Conservation (phyloP, 1,284 basidiomycete genomes). For the Sporisorium graminicola region DNA sequence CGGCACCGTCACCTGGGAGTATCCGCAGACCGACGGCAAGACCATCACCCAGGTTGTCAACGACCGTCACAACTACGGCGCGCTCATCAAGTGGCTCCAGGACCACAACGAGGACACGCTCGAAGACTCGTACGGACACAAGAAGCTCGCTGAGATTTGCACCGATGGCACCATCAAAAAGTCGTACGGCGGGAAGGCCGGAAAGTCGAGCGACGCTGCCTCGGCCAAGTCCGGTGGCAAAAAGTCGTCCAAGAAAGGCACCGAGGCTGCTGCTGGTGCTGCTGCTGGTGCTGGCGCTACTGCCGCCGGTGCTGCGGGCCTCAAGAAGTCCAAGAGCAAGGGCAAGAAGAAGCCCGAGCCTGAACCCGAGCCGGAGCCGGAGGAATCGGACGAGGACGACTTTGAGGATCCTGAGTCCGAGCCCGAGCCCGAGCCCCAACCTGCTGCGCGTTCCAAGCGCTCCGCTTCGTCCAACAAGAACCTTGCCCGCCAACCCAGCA, state of each 20-base stretch:
- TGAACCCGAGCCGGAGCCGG: conserved; percentile 40
- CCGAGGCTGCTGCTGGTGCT: conserved; percentile 31
- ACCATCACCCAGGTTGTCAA: conserved; percentile 55
- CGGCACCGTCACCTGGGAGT: conserved; percentile 63
- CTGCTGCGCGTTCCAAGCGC: conserved; percentile 18
- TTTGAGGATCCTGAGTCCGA: conserved; percentile 36
- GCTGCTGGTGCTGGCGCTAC: conserved; percentile 44
- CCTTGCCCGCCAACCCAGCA: conserved; percentile 42
- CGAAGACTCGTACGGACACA: conserved; percentile 61
- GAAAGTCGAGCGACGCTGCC: conserved; percentile 20
- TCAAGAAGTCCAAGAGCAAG: conserved; percentile 42
- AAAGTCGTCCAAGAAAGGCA: conserved; percentile 48
- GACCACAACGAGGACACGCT: conserved; percentile 68
- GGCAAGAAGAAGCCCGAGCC: conserved; percentile 39
- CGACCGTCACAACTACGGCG: conserved; percentile 64
- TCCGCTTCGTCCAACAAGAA: conserved; percentile 32
- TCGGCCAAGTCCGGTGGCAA: conserved; percentile 23
- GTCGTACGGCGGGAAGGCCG: conserved; percentile 36
- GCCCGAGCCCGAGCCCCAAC: conserved; percentile 28
- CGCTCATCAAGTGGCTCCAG: conserved; percentile 65
- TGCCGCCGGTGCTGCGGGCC: conserved; percentile 21
- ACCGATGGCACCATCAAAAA: conserved; percentile 49
- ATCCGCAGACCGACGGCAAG: conserved; percentile 64
- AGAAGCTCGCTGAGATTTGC: conserved; percentile 46
- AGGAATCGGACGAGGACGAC: conserved; percentile 34